Conservation (phyloP, 805 yeast genomes). For the Ogataea pini region DNA sequence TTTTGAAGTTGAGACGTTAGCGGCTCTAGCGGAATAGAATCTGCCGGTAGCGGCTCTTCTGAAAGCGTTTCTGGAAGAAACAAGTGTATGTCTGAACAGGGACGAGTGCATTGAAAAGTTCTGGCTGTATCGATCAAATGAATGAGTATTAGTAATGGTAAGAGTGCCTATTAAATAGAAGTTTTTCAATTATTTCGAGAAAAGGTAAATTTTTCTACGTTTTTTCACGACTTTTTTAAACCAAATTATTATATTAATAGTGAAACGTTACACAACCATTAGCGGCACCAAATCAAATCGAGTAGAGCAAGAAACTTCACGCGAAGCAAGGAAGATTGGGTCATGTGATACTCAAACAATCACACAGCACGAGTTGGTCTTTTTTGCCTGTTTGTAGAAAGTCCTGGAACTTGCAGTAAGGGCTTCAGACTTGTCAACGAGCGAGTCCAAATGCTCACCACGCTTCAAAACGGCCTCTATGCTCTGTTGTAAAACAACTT, state of each 20-base stretch:
- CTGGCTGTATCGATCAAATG: too few relatives aligned
- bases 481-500: constrained; percentile 92
- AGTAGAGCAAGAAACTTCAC: neutral
- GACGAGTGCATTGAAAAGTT: constrained; percentile 8
- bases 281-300: constrained; percentile 1
- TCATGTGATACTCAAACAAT: constrained; percentile 47
- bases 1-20: neutral
- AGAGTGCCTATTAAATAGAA: neutral
- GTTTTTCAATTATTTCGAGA: constrained; percentile 2
- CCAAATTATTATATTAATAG: constrained; percentile 2
- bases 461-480: constrained; percentile 92
- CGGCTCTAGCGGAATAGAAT: constrained; percentile 3
- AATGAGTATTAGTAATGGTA: neutral
- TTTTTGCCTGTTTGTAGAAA: constrained; percentile 97
- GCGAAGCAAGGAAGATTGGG: too few relatives aligned
- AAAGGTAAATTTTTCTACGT: neutral
- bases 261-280: constrained; percentile 1
- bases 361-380: constrained; percentile 86
- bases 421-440: constrained; percentile 95
- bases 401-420: constrained; percentile 83
- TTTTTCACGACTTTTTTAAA: neutral
- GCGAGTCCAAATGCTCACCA: constrained; percentile 92
- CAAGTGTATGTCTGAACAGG: constrained; percentile 1
- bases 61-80: constrained; percentile 4
- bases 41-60: constrained; percentile 7